A percentile compares a stretch with the other conserved stretches of the same genome.
Evolutionary conservation across 306 rosid species (phyloP).

Genomic region (Castanopsis chinensis): DNA sequence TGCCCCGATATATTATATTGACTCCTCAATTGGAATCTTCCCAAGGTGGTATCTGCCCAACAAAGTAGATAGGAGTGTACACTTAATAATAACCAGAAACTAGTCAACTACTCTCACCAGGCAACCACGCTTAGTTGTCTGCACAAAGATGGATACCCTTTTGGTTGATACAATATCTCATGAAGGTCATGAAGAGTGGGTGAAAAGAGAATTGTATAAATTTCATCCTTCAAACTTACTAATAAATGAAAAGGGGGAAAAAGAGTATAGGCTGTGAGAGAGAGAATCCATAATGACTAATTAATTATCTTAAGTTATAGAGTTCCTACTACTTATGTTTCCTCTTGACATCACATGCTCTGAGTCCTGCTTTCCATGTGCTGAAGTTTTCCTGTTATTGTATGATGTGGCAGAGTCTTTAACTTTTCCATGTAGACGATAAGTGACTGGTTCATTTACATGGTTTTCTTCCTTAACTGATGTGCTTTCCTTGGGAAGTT

Average conservation of each 20-base stretch:
- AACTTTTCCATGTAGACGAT: neutral
- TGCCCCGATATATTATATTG: too few relatives aligned
- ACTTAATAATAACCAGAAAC: neutral
- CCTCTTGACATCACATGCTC: neutral
- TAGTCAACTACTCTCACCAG: neutral
- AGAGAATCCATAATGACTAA: neutral
- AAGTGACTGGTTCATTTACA: neutral
- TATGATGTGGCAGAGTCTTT: neutral
- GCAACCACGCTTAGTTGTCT: neutral
- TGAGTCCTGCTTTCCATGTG: neutral
- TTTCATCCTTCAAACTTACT: too few relatives aligned
- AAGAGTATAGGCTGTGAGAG: neutral
- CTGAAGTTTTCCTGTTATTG: neutral
- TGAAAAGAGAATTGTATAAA: neutral
- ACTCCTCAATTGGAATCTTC: too few relatives aligned
- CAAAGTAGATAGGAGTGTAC: neutral
- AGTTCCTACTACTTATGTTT: neutral
- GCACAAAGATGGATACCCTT: neutral
- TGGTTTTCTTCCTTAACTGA: too few relatives aligned
- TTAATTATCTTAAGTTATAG: neutral
- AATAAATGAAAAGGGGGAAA: too few relatives aligned
- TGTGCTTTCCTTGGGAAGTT: neutral
- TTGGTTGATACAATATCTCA: neutral
- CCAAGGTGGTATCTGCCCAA: too few relatives aligned
- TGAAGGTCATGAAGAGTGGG: neutral